These are phyloP conservation scores for Chrysochromulina tobinii DNA, from an alignment of 78 protist species.

Conservation along the genomic window DNA sequence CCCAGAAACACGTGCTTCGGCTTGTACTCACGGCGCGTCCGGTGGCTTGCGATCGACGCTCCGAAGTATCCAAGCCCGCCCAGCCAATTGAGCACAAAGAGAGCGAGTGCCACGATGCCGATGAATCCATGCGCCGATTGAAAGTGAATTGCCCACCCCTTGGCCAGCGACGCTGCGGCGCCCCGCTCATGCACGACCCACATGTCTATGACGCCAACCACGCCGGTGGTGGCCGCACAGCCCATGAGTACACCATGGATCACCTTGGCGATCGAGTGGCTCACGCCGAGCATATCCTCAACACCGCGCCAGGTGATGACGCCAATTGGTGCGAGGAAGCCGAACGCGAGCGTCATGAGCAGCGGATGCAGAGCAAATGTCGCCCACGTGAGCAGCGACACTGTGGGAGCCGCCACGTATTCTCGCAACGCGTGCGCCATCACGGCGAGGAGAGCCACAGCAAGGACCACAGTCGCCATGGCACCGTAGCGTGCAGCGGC, in stretches of 20 bases:
- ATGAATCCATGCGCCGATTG: neutral
- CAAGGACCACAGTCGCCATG: too few relatives aligned
- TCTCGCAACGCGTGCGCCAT: too few relatives aligned
- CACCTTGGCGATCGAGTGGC: neutral
- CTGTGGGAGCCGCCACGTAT: neutral
- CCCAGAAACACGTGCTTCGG: too few relatives aligned
- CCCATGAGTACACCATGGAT: neutral
- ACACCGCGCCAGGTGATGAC: neutral
- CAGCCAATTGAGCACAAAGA: neutral
- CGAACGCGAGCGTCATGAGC: neutral
- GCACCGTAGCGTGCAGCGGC: too few relatives aligned
- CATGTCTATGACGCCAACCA: neutral
- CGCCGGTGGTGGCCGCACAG: neutral
- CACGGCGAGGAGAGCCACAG: too few relatives aligned
- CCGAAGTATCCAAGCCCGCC: too few relatives aligned
- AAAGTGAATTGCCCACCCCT: neutral
- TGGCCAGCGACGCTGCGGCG: neutral
- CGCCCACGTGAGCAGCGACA: neutral
- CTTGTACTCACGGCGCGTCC: too few relatives aligned
- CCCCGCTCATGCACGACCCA: neutral
- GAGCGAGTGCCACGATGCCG: neutral
- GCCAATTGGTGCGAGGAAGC: neutral
- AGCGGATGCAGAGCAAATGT: neutral
- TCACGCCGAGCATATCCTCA: neutral
- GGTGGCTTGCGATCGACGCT: too few relatives aligned